These are phyloP conservation scores for Triangularia verruculosa DNA, from an alignment of 2,329 filamentous ascomycete genomes.

Conservation along the genomic window DNA sequence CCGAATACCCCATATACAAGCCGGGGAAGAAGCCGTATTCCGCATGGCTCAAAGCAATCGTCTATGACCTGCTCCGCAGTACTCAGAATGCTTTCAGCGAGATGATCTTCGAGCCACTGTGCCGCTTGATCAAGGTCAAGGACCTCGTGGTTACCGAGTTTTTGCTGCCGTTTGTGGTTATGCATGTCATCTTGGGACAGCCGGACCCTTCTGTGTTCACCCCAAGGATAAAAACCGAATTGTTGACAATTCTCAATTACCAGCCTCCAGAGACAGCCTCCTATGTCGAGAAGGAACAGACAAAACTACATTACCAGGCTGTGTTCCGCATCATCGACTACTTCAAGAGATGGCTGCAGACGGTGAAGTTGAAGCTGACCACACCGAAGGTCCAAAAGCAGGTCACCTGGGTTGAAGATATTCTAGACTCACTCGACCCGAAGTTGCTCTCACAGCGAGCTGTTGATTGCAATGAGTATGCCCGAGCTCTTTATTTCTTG, in stretches of 20 bases:
- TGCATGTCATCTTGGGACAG: constrained; percentile 74
- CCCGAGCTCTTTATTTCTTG: constrained; percentile 88
- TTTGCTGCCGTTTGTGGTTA: constrained; percentile 78
- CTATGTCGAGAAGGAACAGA: constrained; percentile 66
- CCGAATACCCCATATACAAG: constrained; percentile 76
- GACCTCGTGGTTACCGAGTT: constrained; percentile 86
- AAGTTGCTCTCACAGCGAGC: constrained; percentile 76
- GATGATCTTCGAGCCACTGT: constrained; percentile 76
- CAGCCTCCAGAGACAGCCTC: constrained; percentile 48
- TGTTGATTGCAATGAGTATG: constrained; percentile 90
- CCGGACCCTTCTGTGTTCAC: constrained; percentile 28
- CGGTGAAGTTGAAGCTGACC: constrained; percentile 60
- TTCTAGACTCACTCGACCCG: constrained; percentile 64
- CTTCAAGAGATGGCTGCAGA: constrained; percentile 82
- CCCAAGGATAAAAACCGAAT: constrained; percentile 63
- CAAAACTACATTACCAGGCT: constrained; percentile 85
- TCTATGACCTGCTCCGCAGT: constrained; percentile 77
- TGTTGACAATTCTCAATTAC: constrained; percentile 70
- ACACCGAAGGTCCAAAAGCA: constrained; percentile 47
- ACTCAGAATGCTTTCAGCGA: constrained; percentile 71
- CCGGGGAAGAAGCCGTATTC: constrained; percentile 65
- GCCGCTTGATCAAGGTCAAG: constrained; percentile 78
- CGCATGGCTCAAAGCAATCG: constrained; percentile 77
- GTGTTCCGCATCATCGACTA: constrained; percentile 92
- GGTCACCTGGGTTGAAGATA: constrained; percentile 47